phyloP scores from a whole-genome alignment of 371 early-diverging fungal species.

The Rhizopus sp. region DNA sequence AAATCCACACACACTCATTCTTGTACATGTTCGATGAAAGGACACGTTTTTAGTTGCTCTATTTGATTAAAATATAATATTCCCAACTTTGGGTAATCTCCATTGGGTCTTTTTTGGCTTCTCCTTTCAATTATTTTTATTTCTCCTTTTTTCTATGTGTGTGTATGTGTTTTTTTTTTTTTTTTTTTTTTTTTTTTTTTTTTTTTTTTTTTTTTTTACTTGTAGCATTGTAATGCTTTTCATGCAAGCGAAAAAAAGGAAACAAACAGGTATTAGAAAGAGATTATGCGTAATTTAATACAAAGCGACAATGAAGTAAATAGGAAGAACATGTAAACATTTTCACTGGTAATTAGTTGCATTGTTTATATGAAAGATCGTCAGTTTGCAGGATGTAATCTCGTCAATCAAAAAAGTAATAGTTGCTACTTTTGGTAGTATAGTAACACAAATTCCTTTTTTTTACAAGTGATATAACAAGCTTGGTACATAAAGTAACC shows the following conservation, averaged over 20 bases:
- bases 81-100: slow-evolving; percentile 8
- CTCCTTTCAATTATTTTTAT: background rate
- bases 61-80: slow-evolving; percentile 1
- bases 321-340: background rate
- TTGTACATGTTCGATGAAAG: slow-evolving; percentile 3
- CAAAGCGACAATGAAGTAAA: too few relatives aligned
- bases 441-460: slow-evolving; percentile 3
- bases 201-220: slow-evolving; percentile 6
- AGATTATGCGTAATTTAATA: too few relatives aligned
- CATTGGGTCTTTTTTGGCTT: slow-evolving; percentile 9
- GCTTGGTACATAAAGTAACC: slow-evolving; percentile 1
- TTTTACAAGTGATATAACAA: slow-evolving; percentile 1
- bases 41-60: slow-evolving; percentile 13
- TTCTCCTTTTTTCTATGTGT: background rate
- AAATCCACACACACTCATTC: background rate
- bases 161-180: too few relatives aligned
- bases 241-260: background rate
- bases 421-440: background rate
- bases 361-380: slow-evolving; percentile 4
- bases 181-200: too few relatives aligned
- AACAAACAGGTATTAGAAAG: background rate
- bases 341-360: slow-evolving; percentile 7
- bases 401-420: slow-evolving; percentile 15
- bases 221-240: background rate
- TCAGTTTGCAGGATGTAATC: slow-evolving; percentile 12